Conservation (phyloP, 2,329 filamentous ascomycete species). For the Fusarium musae region DNA sequence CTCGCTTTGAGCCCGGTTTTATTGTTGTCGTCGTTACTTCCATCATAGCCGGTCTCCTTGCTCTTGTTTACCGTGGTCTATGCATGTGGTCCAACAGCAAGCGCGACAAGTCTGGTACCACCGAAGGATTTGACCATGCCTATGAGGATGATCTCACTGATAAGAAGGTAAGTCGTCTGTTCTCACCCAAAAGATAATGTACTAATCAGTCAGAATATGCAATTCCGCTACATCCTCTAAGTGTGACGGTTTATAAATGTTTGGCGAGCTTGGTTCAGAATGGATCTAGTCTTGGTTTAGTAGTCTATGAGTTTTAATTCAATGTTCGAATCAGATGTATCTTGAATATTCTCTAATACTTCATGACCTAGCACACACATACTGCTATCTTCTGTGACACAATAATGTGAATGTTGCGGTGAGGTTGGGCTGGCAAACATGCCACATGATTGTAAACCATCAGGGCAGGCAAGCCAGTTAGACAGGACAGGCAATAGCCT, state of each 20-base stretch:
- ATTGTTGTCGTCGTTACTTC: slow-evolving; percentile 52
- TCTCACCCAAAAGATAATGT: fast-evolving
- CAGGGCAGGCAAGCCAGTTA: too few species aligned
- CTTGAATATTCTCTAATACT: too few species aligned
- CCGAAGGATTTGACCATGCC: slow-evolving; percentile 63
- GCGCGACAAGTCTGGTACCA: slow-evolving; percentile 54
- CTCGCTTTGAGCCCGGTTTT: slow-evolving; percentile 53
- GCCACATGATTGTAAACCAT: too few species aligned
- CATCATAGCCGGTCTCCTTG: slow-evolving; percentile 47
- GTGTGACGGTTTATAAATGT: fast-evolving
- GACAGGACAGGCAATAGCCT: too few species aligned
- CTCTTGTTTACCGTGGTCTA: slow-evolving; percentile 56
- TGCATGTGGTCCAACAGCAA: slow-evolving; percentile 57
- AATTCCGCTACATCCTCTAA: slow-evolving; percentile 35
- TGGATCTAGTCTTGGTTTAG: background rate
- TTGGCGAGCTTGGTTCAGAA: background rate
- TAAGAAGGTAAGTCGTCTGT: slow-evolving; percentile 40
- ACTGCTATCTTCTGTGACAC: too few species aligned
- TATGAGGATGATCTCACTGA: slow-evolving; percentile 65
- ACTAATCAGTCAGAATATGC: slow-evolving; percentile 24
- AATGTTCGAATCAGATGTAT: background rate
- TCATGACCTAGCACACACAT: background rate
- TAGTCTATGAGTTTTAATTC: background rate
- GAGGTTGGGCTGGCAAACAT: too few species aligned
- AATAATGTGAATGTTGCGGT: too few species aligned